Percentiles rank a stretch among this genome's conserved stretches.
Evolutionary conservation across 2,329 filamentous ascomycete species (phyloP).

Genomic region (Basipetospora chlamydospora): DNA sequence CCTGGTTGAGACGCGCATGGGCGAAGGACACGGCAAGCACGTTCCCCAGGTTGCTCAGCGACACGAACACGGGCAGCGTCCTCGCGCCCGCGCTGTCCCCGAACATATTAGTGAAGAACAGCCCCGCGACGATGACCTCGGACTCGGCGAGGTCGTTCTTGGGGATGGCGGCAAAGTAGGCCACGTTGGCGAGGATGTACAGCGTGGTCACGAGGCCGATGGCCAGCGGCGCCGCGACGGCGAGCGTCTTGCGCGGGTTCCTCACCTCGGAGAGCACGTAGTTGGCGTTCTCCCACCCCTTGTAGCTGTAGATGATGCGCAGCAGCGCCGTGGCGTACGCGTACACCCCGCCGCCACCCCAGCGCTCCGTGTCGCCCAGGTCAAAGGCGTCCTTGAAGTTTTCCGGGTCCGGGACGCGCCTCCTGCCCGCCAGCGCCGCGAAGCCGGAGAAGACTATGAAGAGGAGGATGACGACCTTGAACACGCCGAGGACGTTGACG

Average conservation of each 20-base stretch:
- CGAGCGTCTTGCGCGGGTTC: slow-evolving; percentile 36
- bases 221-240: slow-evolving; percentile 41
- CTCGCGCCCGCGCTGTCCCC: slow-evolving; percentile 35
- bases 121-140: slow-evolving; percentile 43
- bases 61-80: slow-evolving; percentile 40
- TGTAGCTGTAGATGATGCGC: slow-evolving; percentile 46
- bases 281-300: slow-evolving; percentile 50
- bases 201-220: slow-evolving; percentile 43
- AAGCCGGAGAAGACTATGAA: slow-evolving; percentile 49
- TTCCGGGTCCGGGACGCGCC: slow-evolving; percentile 31
- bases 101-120: slow-evolving; percentile 49
- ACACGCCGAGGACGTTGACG: slow-evolving; percentile 42
- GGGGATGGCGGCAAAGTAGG: slow-evolving; percentile 49
- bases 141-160: slow-evolving; percentile 41
- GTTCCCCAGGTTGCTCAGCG: slow-evolving; percentile 46
- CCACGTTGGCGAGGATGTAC: slow-evolving; percentile 49
- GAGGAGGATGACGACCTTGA: slow-evolving; percentile 45
- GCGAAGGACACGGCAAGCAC: slow-evolving; percentile 47
- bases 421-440: slow-evolving; percentile 36
- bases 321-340: slow-evolving; percentile 43
- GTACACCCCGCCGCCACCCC: slow-evolving; percentile 32
- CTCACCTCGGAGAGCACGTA: slow-evolving; percentile 45
- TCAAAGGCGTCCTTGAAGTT: slow-evolving; percentile 44
- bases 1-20: slow-evolving; percentile 44
- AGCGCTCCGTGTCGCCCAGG: slow-evolving; percentile 26